Percentiles rank a stretch among this genome's conserved stretches.
These are phyloP conservation scores for Penicillium simplicissimum DNA, from an alignment of 495 filamentous ascomycete species.

Conservation along the genomic window DNA sequence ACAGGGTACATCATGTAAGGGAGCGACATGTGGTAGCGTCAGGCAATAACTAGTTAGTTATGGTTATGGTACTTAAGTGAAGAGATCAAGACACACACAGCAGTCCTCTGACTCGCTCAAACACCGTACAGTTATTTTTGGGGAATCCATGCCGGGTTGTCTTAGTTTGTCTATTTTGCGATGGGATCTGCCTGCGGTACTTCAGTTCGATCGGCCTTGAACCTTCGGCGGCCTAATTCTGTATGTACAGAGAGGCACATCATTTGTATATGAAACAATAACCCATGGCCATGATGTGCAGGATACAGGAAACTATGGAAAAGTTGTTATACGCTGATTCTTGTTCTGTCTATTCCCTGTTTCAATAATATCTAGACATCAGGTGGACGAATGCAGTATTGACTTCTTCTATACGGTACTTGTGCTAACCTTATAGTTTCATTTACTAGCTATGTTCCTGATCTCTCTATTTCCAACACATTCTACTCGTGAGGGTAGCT, in stretches of 20 bases:
- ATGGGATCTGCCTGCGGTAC: constrained; percentile 4
- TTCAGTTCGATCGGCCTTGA: constrained; percentile 11
- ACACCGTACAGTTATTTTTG: not conserved
- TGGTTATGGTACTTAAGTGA: not conserved
- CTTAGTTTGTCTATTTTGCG: constrained; percentile 2
- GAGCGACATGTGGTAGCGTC: constrained; percentile 20
- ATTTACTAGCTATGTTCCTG: not conserved
- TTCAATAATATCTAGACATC: not conserved
- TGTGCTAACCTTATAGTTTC: no score
- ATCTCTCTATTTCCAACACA: not conserved
- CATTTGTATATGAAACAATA: constrained; percentile 7
- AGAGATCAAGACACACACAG: not conserved
- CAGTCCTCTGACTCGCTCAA: not conserved
- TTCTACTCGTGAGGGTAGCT: not conserved
- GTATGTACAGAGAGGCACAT: constrained; percentile 1
- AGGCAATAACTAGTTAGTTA: constrained; percentile 1
- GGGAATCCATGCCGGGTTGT: not conserved
- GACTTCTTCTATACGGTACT: not conserved
- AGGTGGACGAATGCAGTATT: not conserved
- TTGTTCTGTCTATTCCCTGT: not conserved
- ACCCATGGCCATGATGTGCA: constrained; percentile 1
- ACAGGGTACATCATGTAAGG: constrained; percentile 29
- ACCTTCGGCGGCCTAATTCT: constrained; percentile 15
- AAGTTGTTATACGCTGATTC: not conserved
- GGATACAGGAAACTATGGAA: constrained; percentile 9